Conservation (phyloP, 768 basidiomycete genomes). For the Tylopilus cervinicoccineus region DNA sequence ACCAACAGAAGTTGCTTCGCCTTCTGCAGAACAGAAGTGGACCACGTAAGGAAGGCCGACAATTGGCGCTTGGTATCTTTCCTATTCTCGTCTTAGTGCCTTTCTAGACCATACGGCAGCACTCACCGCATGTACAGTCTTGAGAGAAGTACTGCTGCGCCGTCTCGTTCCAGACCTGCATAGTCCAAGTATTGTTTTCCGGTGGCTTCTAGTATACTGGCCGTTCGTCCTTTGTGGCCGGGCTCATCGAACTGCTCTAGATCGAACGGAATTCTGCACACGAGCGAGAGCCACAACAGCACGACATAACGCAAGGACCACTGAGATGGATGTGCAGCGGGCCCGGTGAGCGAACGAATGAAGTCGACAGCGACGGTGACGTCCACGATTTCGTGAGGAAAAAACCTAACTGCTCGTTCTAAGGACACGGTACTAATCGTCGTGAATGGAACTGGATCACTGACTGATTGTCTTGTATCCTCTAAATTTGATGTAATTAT, state of each 20-base stretch:
- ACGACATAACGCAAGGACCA: constrained; percentile 86
- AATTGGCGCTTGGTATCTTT: constrained; percentile 55
- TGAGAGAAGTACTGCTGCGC: constrained; percentile 76
- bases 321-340: constrained; percentile 39
- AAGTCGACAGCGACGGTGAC: constrained; percentile 71
- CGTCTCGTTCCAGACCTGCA: constrained; percentile 83
- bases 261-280: constrained; percentile 92
- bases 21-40: constrained; percentile 35
- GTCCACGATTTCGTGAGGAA: constrained; percentile 88
- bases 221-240: constrained; percentile 50
- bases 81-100: constrained; percentile 33
- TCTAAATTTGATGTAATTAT: constrained; percentile 80
- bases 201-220: constrained; percentile 49
- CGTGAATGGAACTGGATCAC: constrained; percentile 27
- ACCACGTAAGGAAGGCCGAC: constrained; percentile 49
- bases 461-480: constrained; percentile 90
- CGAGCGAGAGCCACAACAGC: constrained; percentile 90
- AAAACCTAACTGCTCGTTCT: constrained; percentile 69
- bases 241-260: constrained; percentile 78
- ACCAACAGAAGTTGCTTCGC: constrained; percentile 51
- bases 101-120: background rate
- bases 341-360: constrained; percentile 45
- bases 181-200: constrained; percentile 56
- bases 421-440: constrained; percentile 11
- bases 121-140: constrained; percentile 75